Percentiles rank a stretch among this genome's conserved stretches.
Evolutionary conservation across 2,329 filamentous ascomycete genomes (phyloP).

Genomic region (Lojkania enalia): DNA sequence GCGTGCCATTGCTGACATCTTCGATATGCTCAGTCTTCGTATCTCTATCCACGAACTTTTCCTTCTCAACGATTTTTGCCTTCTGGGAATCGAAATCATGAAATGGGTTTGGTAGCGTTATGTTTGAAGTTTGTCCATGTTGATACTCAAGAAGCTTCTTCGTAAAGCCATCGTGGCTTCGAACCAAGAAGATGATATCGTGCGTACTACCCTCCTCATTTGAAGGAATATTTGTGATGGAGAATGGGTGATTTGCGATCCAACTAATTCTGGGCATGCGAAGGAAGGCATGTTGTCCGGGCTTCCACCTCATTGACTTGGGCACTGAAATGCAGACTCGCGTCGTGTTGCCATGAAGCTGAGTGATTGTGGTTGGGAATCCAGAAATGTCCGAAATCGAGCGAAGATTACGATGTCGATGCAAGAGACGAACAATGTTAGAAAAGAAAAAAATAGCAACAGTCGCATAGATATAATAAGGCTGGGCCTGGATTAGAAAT

Average conservation of each 20-base stretch:
- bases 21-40: neutral
- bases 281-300: constrained; percentile 64
- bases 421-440: constrained; percentile 19
- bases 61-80: neutral
- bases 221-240: constrained; percentile 27
- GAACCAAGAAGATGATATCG: constrained; percentile 27
- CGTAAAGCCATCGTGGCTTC: constrained; percentile 30
- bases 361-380: constrained; percentile 19
- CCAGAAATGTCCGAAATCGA: too few relatives aligned
- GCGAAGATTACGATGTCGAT: too few relatives aligned
- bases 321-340: constrained; percentile 15
- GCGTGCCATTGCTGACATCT: neutral
- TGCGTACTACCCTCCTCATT: constrained; percentile 3
- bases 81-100: neutral
- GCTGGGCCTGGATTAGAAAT: too few relatives aligned
- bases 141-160: constrained; percentile 8
- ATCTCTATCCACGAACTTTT: neutral
- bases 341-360: neutral
- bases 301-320: constrained; percentile 29
- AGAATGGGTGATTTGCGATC: constrained; percentile 37
- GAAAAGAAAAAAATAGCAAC: constrained; percentile 22
- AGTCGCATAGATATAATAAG: constrained; percentile 32
- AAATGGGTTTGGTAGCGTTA: neutral
- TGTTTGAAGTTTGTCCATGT: neutral
- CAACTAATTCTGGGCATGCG: constrained; percentile 25